A percentile compares a stretch with the other conserved stretches of the same genome.
Evolutionary conservation across 176 grass and related monocot genomes (phyloP).

Genomic region (Miscanthus lutarioriparius): DNA sequence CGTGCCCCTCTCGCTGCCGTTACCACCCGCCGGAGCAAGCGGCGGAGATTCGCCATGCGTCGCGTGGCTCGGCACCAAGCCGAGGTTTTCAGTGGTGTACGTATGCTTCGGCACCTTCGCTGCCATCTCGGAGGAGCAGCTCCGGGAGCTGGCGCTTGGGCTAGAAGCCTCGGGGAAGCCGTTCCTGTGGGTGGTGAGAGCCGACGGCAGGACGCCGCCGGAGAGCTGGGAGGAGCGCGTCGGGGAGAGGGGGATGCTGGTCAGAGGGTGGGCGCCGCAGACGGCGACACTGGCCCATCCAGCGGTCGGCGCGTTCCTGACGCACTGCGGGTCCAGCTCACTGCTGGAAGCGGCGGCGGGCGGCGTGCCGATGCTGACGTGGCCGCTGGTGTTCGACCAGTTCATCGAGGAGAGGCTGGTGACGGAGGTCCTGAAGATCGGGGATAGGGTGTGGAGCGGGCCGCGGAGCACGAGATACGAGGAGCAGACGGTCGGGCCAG

Average conservation of each 20-base stretch:
- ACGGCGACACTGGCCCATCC: not conserved
- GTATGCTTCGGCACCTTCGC: conserved; percentile 44
- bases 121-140: conserved; percentile 26
- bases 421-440: not conserved
- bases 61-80: conserved; percentile 23
- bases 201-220: not conserved
- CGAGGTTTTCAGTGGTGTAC: conserved; percentile 33
- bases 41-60: not conserved
- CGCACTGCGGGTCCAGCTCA: conserved; percentile 59
- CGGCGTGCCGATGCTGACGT: conserved; percentile 53
- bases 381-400: conserved; percentile 53
- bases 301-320: conserved; percentile 43
- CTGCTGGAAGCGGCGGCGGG: conserved; percentile 41
- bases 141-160: conserved; percentile 39
- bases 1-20: conserved; percentile 20
- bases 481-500: not conserved
- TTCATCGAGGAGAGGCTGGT: conserved; percentile 50
- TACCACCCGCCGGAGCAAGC: not conserved
- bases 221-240: conserved; percentile 30
- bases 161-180: conserved; percentile 34
- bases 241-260: conserved; percentile 12
- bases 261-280: conserved; percentile 39
- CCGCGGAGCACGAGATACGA: not conserved
- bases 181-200: conserved; percentile 42
- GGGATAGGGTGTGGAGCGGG: not conserved